Base-by-base conservation (phyloP, 495 filamentous ascomycete species). In the Jackrogersella minutella region DNA sequence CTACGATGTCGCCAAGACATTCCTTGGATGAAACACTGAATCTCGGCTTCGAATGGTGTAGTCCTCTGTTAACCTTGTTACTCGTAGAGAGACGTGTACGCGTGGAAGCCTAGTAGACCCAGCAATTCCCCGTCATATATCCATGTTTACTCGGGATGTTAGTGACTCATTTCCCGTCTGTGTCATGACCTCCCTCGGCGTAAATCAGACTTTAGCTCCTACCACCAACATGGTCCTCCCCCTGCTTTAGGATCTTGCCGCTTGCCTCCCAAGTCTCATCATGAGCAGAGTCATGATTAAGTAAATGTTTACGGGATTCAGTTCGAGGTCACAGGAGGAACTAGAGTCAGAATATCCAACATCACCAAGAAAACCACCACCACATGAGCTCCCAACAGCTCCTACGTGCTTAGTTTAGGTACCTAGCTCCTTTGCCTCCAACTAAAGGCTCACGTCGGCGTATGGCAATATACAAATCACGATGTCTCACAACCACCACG, bases 391-490 rank as follows among this genome's bases (percentile, higher is more conserved):
- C 11, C 52, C 9, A 28, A n/a, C 37, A 56, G n/a, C n/a, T n/a
- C n/a, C n/a, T n/a, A n/a, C n/a, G n/a, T n/a, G n/a, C n/a, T n/a
- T n/a, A n/a, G n/a, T n/a, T n/a, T n/a, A n/a, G n/a, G n/a, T n/a
- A n/a, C 36, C 34, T 8, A 10, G 22, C 22, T 13, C 30, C 26
- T 22, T 19, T 30, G 52, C 36, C 52, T 31, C 37, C 24, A 28
- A 26, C 14, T 14, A 43, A 28, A 14, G 19, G 2, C 24, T n/a
- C 34, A 36, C 22, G 16, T 33, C 14, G 26, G 28, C 40, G 40
- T 3, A 26, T 51, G 44, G n/a, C 8, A 21, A 28, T 31, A 41
- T 14, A 7, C 16, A 9, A 17, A 31, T 62, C 64, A 62, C 58
- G 58, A 62, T 53, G 44, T 14, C 28, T 55, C 11, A 46, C n/a